Base-by-base conservation (phyloP, 805 yeast species). In the Candida michaelii region DNA sequence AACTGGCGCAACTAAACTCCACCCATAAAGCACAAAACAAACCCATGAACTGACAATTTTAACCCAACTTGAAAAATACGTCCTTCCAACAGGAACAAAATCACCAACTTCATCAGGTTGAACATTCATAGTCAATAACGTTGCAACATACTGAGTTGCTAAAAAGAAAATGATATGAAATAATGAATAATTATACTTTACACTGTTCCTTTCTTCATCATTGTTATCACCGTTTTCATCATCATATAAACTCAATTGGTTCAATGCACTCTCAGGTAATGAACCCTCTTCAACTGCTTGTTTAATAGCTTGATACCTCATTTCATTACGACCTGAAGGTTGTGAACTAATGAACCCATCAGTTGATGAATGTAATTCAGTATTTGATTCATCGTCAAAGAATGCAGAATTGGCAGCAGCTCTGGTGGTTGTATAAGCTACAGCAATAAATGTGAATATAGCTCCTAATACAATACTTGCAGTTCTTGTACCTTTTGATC, bases 281-380 rank as follows among this genome's bases (percentile, higher is more conserved):
- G 96, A 82, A 0, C 99, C 99, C 55, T 87, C 95, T 43, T 86
- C 90, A n/a, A 93, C 96, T 0, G 99, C 99, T 56, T 89, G 93
- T 51, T 83, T 78, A 30, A 93, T 78, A 1, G 97, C 97, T 56
- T 87, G 89, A 47, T 83, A 74, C 48, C 99, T 74, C 83, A 89
- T 78, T 49, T 84, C 89, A 47, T 77, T 78, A 50, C 90, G 58
- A 8, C 79, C 73, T 4, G 49, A 24, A 3, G 85, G 86, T 49
- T 77, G 77, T 1, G 74, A 61, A 18, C 57, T 66, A 64, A 50
- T 46, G 67, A 58, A 37, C n/a, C 77, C 73, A 51, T 71, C 70
- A 38, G 62, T 69, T 6, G 70, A 56, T 5, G 63, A 59, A 3
- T 65, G 52, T 18, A 73, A 63, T 44, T 58, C 62, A 18, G 60